A percentile compares a stretch with the other conserved stretches of the same genome.
Conservation (phyloP, 305 asterid genomes). For the Andrographis paniculata region DNA sequence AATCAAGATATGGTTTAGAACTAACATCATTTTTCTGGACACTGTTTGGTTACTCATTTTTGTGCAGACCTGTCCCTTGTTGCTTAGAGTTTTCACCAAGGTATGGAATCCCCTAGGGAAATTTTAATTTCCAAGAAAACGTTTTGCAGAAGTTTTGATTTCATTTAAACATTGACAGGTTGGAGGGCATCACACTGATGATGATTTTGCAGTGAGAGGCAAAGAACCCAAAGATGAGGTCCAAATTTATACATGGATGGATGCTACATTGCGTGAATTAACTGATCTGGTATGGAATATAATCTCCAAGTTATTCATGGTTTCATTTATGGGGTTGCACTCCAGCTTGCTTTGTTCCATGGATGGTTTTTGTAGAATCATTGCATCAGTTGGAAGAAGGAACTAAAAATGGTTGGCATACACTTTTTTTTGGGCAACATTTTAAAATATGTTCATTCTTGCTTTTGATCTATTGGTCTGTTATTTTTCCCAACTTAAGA, state of each 20-base stretch:
- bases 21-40: conserved; percentile 1
- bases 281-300: conserved; percentile 77
- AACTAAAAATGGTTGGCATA: too few relatives aligned
- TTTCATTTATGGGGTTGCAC: conserved; percentile 1
- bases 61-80: conserved; percentile 68
- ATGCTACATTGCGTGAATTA: conserved; percentile 92
- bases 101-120: conserved; percentile 24
- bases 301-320: not conserved
- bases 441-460: too few relatives aligned
- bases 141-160: conserved; percentile 8
- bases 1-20: too few relatives aligned
- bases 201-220: conserved; percentile 90
- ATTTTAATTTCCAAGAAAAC: not conserved
- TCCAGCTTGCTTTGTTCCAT: not conserved
- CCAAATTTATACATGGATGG: conserved; percentile 98
- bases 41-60: conserved; percentile 18
- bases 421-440: too few relatives aligned
- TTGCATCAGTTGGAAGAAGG: too few relatives aligned
- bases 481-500: too few relatives aligned
- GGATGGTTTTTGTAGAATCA: too few relatives aligned
- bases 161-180: conserved; percentile 31
- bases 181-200: conserved; percentile 78
- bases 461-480: too few relatives aligned
- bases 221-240: conserved; percentile 99
- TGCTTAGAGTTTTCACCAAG: conserved; percentile 92